These are phyloP conservation scores for Taphrina confusa DNA, from an alignment of 1,139 yeast genomes.

Conservation along the genomic window DNA sequence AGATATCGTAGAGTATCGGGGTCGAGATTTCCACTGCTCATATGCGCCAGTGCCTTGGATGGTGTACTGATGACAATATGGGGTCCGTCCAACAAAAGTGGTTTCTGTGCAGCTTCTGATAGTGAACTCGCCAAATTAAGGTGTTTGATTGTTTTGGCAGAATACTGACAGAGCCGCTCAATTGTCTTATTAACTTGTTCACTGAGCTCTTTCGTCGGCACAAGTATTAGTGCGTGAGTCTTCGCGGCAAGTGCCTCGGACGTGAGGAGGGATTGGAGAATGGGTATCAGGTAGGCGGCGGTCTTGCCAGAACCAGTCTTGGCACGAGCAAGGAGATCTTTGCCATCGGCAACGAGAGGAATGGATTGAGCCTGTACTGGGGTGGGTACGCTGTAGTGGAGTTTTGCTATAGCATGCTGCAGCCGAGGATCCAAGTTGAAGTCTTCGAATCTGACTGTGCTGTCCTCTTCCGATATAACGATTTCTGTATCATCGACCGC, in stretches of 20 bases:
- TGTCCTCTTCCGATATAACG: not conserved
- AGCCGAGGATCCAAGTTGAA: constrained; percentile 70
- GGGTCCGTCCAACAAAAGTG: constrained; percentile 72
- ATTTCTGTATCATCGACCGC: not conserved
- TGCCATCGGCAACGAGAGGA: constrained; percentile 81
- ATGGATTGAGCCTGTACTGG: constrained; percentile 88
- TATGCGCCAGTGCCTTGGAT: constrained; percentile 61
- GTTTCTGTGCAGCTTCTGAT: constrained; percentile 68
- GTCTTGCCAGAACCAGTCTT: constrained; percentile 92
- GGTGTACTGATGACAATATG: constrained; percentile 89
- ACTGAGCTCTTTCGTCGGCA: constrained; percentile 83
- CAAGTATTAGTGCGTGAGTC: constrained; percentile 63
- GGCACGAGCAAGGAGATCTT: constrained; percentile 85
- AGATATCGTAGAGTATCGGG: constrained; percentile 60
- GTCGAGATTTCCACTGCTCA: constrained; percentile 47
- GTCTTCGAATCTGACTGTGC: constrained; percentile 35
- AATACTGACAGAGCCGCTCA: constrained; percentile 66
- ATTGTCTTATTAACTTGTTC: constrained; percentile 77
- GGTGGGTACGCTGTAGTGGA: constrained; percentile 84
- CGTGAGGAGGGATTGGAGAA: constrained; percentile 63
- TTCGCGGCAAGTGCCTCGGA: constrained; percentile 42
- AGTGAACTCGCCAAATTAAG: constrained; percentile 74
- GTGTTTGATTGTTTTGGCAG: constrained; percentile 65
- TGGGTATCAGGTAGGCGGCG: constrained; percentile 78
- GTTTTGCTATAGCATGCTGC: constrained; percentile 72